Percentiles rank a stretch among this genome's conserved stretches.
These are phyloP conservation scores for Brettanomyces bruxellensis DNA, from an alignment of 805 yeast species.

Conservation along the genomic window DNA sequence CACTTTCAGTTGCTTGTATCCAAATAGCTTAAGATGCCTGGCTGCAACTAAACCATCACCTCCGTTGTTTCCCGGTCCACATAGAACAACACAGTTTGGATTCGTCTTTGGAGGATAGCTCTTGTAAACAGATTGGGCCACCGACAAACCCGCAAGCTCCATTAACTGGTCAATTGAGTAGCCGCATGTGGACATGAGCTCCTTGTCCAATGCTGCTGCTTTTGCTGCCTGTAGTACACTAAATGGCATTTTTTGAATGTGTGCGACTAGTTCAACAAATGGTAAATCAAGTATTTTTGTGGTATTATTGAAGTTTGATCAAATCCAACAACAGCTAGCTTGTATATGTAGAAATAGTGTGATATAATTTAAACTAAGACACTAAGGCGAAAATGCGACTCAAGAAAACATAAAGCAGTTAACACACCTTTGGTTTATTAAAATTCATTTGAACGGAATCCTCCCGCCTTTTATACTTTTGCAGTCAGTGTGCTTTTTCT, in stretches of 20 bases:
- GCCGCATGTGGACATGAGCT: conserved; percentile 72
- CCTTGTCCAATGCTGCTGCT: conserved; percentile 76
- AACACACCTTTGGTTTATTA: no score
- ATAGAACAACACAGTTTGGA: conserved; percentile 54
- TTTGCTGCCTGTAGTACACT: conserved; percentile 38
- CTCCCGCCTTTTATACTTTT: no score
- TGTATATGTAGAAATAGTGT: no score
- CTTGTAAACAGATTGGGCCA: conserved; percentile 74
- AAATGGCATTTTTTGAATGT: conserved; percentile 17
- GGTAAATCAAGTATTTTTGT: no score
- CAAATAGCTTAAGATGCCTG: conserved; percentile 75
- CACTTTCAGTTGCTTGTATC: conserved; percentile 57
- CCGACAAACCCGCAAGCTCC: conserved; percentile 95
- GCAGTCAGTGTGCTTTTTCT: no score
- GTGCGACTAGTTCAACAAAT: no score
- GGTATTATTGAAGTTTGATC: no score
- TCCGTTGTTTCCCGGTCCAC: conserved; percentile 96
- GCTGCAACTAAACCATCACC: conserved; percentile 98
- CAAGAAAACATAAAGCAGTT: no score
- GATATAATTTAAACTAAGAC: no score
- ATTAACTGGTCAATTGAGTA: conserved; percentile 81
- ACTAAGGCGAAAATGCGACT: no score
- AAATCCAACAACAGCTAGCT: no score
- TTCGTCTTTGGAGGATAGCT: conserved; percentile 47
- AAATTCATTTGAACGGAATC: no score